Percentiles rank a stretch among this genome's conserved stretches.
These are phyloP conservation scores for Aphelidium insulamus DNA, from an alignment of 371 early-diverging fungal species.

Conservation along the genomic window DNA sequence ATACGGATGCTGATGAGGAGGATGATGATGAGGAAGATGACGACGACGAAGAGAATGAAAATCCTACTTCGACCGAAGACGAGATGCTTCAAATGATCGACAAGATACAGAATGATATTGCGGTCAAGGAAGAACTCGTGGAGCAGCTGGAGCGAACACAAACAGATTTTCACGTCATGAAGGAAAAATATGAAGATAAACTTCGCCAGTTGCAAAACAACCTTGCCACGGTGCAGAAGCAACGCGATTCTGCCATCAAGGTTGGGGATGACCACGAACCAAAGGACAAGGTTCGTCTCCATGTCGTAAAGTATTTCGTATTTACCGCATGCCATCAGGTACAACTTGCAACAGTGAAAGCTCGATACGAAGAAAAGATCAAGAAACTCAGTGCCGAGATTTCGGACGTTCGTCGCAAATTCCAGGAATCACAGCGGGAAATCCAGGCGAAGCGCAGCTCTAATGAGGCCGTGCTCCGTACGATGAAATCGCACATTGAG, in stretches of 20 bases:
- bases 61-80: too few relatives aligned
- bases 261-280: too few relatives aligned
- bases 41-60: too few relatives aligned
- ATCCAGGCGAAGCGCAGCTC: constrained; percentile 27
- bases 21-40: too few relatives aligned
- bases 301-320: constrained; percentile 6
- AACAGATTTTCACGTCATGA: constrained; percentile 27
- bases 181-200: constrained; percentile 43
- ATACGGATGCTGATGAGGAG: too few relatives aligned
- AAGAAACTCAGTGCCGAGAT: constrained; percentile 41
- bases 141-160: constrained; percentile 27
- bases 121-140: constrained; percentile 22
- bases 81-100: constrained; percentile 30
- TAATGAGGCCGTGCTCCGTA: constrained; percentile 22
- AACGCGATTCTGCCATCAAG: constrained; percentile 35
- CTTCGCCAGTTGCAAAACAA: constrained; percentile 28
- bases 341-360: constrained; percentile 14
- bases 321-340: neutral
- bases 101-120: constrained; percentile 8
- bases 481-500: constrained; percentile 29
- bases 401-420: constrained; percentile 34
- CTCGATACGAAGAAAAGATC: constrained; percentile 43
- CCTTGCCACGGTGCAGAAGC: constrained; percentile 27
- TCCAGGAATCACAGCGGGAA: constrained; percentile 23
- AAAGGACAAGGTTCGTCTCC: constrained; percentile 11